phyloP scores from a whole-genome alignment of 2,329 filamentous ascomycete species.

The Colletotrichum sp. region DNA sequence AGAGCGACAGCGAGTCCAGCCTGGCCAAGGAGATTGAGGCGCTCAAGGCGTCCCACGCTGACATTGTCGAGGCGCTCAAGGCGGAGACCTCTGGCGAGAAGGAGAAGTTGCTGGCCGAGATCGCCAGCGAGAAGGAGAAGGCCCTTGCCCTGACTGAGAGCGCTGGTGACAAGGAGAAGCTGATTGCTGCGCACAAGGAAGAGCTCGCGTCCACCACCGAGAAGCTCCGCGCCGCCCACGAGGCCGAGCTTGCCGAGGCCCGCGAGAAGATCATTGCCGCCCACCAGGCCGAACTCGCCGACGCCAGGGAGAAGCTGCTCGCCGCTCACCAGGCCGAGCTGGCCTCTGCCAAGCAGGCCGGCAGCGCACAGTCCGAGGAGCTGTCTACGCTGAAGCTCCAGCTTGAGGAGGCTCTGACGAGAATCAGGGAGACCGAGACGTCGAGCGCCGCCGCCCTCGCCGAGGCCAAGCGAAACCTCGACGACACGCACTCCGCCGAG shows the following conservation, averaged over 20 bases:
- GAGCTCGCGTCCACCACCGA: slow-evolving; percentile 35
- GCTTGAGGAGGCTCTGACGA: slow-evolving; percentile 33
- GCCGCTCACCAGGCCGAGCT: slow-evolving; percentile 38
- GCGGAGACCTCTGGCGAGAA: slow-evolving; percentile 43
- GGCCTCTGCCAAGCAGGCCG: slow-evolving; percentile 32
- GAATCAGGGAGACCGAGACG: slow-evolving; percentile 40
- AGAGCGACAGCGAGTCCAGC: slow-evolving; percentile 44
- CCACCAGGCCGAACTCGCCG: slow-evolving; percentile 45
- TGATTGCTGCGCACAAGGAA: slow-evolving; percentile 33
- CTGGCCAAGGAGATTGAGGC: slow-evolving; percentile 45
- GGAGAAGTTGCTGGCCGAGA: slow-evolving; percentile 37
- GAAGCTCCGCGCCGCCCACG: slow-evolving; percentile 32
- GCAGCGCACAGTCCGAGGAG: slow-evolving; percentile 39
- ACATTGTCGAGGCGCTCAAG: slow-evolving; percentile 46
- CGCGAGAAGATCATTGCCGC: slow-evolving; percentile 45
- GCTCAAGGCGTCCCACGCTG: slow-evolving; percentile 49
- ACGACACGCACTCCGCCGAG: slow-evolving; percentile 50
- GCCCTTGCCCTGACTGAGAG: slow-evolving; percentile 45
- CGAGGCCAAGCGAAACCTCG: slow-evolving; percentile 47
- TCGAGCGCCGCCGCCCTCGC: slow-evolving; percentile 51
- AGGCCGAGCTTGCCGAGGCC: slow-evolving; percentile 32
- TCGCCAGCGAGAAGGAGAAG: slow-evolving; percentile 43
- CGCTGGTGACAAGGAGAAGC: slow-evolving; percentile 41
- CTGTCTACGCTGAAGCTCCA: slow-evolving; percentile 38
- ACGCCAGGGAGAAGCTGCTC: slow-evolving; percentile 40